Conservation (phyloP, 208 protist genomes). For the Acanthamoeba lenticulata region DNA sequence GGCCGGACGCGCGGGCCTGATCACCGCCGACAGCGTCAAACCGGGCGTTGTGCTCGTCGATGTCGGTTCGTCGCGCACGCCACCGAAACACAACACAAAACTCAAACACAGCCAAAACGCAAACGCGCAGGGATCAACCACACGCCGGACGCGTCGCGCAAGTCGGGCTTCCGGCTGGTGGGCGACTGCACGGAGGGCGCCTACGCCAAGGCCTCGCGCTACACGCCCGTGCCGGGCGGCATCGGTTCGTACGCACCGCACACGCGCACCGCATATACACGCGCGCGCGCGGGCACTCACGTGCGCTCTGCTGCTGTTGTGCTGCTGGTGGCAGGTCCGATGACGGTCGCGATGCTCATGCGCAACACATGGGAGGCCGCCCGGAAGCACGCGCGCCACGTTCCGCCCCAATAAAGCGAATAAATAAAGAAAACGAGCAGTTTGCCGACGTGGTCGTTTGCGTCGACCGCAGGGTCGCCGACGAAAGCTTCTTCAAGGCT, state of each 20-base stretch:
- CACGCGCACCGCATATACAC: neutral
- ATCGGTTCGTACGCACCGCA: constrained; percentile 87
- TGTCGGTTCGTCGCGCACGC: constrained; percentile 84
- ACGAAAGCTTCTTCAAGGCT: neutral
- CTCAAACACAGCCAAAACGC: neutral
- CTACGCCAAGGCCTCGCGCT: constrained; percentile 88
- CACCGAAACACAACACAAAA: too few relatives aligned
- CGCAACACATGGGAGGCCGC: constrained; percentile 78
- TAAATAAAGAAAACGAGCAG: too few relatives aligned
- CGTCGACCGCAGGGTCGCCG: too few relatives aligned
- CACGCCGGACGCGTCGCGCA: constrained; percentile 89
- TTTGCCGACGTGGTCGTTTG: too few relatives aligned
- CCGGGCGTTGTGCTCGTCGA: constrained; percentile 97
- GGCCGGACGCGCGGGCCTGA: constrained; percentile 92
- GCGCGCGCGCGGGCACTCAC: neutral
- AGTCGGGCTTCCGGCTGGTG: constrained; percentile 86
- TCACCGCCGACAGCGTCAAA: constrained; percentile 96
- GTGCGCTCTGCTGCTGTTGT: neutral
- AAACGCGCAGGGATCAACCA: constrained; percentile 91
- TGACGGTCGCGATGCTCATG: constrained; percentile 93
- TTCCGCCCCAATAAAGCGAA: too few relatives aligned
- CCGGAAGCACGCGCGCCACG: neutral
- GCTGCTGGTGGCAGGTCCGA: constrained; percentile 90
- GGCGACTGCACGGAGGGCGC: constrained; percentile 94
- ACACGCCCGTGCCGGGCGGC: constrained; percentile 98